A percentile compares a stretch with the other conserved stretches of the same genome.
These are phyloP conservation scores for Aquilaria yunnanensis DNA, from an alignment of 345 rosid species.

Conservation along the genomic window DNA sequence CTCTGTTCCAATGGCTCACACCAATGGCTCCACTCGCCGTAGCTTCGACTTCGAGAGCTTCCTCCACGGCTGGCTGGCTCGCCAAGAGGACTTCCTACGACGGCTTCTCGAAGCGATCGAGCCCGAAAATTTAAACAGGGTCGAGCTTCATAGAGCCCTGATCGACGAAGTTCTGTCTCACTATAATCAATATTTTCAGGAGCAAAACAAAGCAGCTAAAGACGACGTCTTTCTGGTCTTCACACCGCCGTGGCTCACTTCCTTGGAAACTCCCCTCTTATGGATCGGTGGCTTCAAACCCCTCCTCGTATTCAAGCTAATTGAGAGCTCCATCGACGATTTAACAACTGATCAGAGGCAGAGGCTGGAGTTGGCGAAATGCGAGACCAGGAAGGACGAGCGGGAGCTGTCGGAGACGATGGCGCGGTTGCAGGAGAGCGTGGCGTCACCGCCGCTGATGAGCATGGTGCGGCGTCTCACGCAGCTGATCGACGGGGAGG, in stretches of 20 bases:
- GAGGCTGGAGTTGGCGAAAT: slow-evolving; percentile 17
- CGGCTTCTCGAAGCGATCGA: slow-evolving; percentile 16
- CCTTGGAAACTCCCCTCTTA: slow-evolving; percentile 24
- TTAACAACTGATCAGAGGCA: slow-evolving; percentile 19
- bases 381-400: slow-evolving; percentile 25
- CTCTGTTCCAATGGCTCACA: background rate
- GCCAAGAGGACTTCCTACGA: slow-evolving; percentile 12
- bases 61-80: slow-evolving; percentile 27
- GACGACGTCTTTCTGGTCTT: slow-evolving; percentile 23
- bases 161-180: slow-evolving; percentile 24
- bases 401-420: slow-evolving; percentile 23
- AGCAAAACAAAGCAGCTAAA: slow-evolving; percentile 16
- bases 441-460: slow-evolving; percentile 22
- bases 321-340: slow-evolving; percentile 11
- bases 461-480: slow-evolving; percentile 13
- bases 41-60: slow-evolving; percentile 18
- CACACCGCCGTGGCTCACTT: slow-evolving; percentile 38
- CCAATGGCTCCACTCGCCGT: background rate
- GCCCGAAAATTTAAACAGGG: background rate
- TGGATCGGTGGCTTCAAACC: slow-evolving; percentile 41
- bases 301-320: slow-evolving; percentile 24
- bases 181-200: slow-evolving; percentile 20
- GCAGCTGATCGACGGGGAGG: slow-evolving; percentile 13
- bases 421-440: slow-evolving; percentile 40
- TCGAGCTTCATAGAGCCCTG: slow-evolving; percentile 7